These are phyloP conservation scores for Daldinia bambusicola DNA, from an alignment of 495 filamentous ascomycete genomes.

Conservation along the genomic window DNA sequence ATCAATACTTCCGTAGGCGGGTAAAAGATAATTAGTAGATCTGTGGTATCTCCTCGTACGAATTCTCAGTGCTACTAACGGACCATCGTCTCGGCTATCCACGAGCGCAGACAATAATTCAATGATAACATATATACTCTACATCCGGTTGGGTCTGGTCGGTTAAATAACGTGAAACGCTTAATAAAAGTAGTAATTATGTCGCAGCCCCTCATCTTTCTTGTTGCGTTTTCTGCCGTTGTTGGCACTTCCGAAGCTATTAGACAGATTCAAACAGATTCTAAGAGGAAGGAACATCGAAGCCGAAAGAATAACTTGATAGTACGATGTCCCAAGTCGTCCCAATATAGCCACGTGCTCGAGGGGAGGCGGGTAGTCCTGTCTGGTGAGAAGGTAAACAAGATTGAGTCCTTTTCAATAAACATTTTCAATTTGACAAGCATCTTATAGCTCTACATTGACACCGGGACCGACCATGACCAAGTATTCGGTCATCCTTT, in stretches of 20 bases:
- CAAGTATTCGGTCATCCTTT: constrained; percentile 58
- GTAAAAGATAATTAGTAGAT: constrained; percentile 20
- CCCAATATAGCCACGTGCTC: constrained; percentile 51
- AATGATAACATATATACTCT: constrained; percentile 30
- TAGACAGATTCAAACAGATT: constrained; percentile 58
- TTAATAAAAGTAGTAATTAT: constrained; percentile 21
- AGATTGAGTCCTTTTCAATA: neutral
- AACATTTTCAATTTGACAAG: constrained; percentile 25
- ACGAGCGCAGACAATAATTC: constrained; percentile 8
- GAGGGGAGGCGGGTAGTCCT: constrained; percentile 60
- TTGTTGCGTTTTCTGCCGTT: constrained; percentile 62
- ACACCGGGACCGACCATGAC: constrained; percentile 50
- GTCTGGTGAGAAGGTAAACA: constrained; percentile 55
- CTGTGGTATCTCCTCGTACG: constrained; percentile 25
- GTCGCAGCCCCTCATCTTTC: constrained; percentile 53
- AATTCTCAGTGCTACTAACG: constrained; percentile 7
- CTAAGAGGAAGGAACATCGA: constrained; percentile 58
- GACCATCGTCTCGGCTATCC: constrained; percentile 18
- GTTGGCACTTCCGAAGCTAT: constrained; percentile 64
- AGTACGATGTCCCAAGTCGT: constrained; percentile 57
- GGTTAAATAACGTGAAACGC: constrained; percentile 12
- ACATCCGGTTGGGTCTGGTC: neutral
- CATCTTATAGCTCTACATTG: constrained; percentile 50
- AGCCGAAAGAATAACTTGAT: constrained; percentile 61
- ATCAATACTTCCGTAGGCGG: constrained; percentile 12